A percentile compares a stretch with the other conserved stretches of the same genome.
phyloP scores from a whole-genome alignment of 768 basidiomycete genomes.

The Fomitopsis serialis region DNA sequence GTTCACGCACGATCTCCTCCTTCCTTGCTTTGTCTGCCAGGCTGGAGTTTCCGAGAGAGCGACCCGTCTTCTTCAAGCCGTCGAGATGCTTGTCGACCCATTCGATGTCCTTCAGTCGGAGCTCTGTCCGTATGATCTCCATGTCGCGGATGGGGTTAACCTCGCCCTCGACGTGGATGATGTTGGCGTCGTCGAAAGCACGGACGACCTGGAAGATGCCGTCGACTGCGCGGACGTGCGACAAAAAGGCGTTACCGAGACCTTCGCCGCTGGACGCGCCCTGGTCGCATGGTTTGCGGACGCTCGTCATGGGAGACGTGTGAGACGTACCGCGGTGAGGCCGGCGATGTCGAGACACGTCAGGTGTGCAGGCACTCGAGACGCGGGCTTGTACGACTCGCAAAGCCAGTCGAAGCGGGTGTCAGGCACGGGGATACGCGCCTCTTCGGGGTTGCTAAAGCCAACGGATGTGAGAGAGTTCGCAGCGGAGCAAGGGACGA shows the following conservation, averaged over 20 bases:
- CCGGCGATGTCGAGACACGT: slow-evolving; percentile 99
- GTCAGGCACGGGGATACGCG: slow-evolving; percentile 95
- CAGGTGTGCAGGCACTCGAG: slow-evolving; percentile 86
- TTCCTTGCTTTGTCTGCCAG: slow-evolving; percentile 94
- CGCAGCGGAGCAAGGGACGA: slow-evolving; percentile 27
- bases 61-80: slow-evolving; percentile 62
- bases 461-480: not conserved
- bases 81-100: slow-evolving; percentile 95
- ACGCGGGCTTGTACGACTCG: slow-evolving; percentile 83
- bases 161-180: slow-evolving; percentile 98
- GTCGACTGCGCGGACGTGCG: slow-evolving; percentile 96
- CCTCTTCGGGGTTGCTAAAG: slow-evolving; percentile 41
- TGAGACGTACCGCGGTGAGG: slow-evolving; percentile 71
- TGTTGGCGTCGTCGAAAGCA: slow-evolving; percentile 98
- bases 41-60: slow-evolving; percentile 66
- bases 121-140: slow-evolving; percentile 93
- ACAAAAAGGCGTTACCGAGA: slow-evolving; percentile 95
- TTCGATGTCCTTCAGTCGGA: slow-evolving; percentile 95
- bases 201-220: slow-evolving; percentile 99
- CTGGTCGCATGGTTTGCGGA: slow-evolving; percentile 26
- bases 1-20: slow-evolving; percentile 85
- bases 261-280: slow-evolving; percentile 98
- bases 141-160: slow-evolving; percentile 95
- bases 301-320: not conserved
- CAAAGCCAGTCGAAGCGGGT: slow-evolving; percentile 92